Evolutionary conservation across 352 stramenopile species (phyloP).

Genomic region (Phytophthora pini): DNA sequence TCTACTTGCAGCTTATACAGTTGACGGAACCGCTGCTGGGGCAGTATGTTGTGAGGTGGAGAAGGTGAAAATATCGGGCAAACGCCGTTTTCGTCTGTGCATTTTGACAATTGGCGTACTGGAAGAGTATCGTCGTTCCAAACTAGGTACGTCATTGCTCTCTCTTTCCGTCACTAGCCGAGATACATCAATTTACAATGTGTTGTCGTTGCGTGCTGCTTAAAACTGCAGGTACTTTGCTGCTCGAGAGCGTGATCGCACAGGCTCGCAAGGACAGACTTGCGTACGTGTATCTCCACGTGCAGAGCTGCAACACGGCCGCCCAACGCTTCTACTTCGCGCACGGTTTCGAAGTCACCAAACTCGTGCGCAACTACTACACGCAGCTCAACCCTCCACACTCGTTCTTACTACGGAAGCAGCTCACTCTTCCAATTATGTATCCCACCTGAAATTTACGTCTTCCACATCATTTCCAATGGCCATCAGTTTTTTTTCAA

Average conservation of each 20-base stretch:
- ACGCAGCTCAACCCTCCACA: slow-evolving; percentile 92
- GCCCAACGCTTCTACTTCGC: slow-evolving; percentile 92
- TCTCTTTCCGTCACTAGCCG: neutral
- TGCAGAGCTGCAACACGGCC: slow-evolving; percentile 92
- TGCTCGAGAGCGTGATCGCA: slow-evolving; percentile 53
- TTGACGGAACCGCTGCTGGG: slow-evolving; percentile 77
- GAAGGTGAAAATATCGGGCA: slow-evolving; percentile 29
- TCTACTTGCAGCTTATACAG: slow-evolving; percentile 60
- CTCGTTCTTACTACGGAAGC: slow-evolving; percentile 92
- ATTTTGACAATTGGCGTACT: slow-evolving; percentile 96
- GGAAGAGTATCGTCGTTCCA: slow-evolving; percentile 80
- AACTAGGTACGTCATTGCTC: slow-evolving; percentile 24
- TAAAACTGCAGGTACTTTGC: slow-evolving; percentile 48
- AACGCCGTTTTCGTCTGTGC: slow-evolving; percentile 34
- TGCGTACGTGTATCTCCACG: slow-evolving; percentile 88
- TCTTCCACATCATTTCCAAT: slow-evolving; percentile 18
- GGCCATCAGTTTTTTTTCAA: slow-evolving; percentile 20
- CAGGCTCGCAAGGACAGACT: slow-evolving; percentile 45
- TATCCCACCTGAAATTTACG: slow-evolving; percentile 11
- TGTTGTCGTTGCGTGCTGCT: no score
- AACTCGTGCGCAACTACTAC: slow-evolving; percentile 95
- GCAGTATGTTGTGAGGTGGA: slow-evolving; percentile 92
- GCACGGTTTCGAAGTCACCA: slow-evolving; percentile 86
- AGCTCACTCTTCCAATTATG: slow-evolving; percentile 13
- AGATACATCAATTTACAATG: neutral